Percentiles rank a stretch among this genome's conserved stretches.
Conservation (phyloP, 371 early-diverging fungal species). For the Sanchytrium tribonematis region DNA sequence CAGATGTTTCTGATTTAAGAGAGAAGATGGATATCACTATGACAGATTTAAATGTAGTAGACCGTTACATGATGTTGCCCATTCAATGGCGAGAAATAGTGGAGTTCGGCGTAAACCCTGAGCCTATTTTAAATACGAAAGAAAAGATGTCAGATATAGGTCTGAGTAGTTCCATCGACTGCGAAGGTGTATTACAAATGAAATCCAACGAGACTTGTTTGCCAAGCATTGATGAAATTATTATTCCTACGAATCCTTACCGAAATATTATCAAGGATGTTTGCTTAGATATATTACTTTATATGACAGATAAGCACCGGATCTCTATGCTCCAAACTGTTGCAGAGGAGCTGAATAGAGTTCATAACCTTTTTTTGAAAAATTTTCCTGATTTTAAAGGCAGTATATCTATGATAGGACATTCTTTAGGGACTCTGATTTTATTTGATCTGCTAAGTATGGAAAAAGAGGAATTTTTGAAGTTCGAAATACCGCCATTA, state of each 20-base stretch:
- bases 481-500: conserved; percentile 1
- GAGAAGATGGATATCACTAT: neutral
- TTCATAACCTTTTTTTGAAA: conserved; percentile 29
- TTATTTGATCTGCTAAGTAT: conserved; percentile 35
- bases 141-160: neutral
- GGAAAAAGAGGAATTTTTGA: neutral
- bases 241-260: neutral
- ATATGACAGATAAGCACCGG: conserved; percentile 48
- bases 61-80: neutral
- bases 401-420: conserved; percentile 41
- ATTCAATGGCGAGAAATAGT: neutral
- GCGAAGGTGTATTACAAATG: neutral
- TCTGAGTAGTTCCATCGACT: too few relatives aligned
- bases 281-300: conserved; percentile 16
- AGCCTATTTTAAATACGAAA: neutral
- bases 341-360: conserved; percentile 35
- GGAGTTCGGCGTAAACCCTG: neutral
- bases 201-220: neutral
- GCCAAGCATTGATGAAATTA: neutral
- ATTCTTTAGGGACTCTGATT: conserved; percentile 44
- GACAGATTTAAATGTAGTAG: neutral
- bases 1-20: neutral
- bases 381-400: conserved; percentile 49
- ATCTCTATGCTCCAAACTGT: conserved; percentile 44
- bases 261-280: neutral